Base-by-base conservation (phyloP, 2,329 filamentous ascomycete genomes). In the Colletotrichum sp. region DNA sequence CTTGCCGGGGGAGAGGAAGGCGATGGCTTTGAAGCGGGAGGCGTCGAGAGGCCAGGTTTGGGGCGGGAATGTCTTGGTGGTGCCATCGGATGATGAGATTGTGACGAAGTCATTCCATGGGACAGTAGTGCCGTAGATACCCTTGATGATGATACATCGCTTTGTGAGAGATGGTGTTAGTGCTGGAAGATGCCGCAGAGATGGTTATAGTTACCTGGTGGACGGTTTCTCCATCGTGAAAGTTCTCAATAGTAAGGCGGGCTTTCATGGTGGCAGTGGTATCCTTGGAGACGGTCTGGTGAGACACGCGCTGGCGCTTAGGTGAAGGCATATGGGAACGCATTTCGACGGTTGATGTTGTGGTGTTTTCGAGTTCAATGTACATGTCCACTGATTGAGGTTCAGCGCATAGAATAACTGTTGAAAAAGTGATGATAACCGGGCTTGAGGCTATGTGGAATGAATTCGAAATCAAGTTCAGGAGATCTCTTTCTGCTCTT, bases 141-240 rank as follows among this genome's bases (percentile, higher is more conserved):
- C 73, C 12, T 76, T 67, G 24, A 74, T 65, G 6, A 76, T 72
- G 13, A 76, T 26, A 18, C 74, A 74, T 15, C 74, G 74, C 66
- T 76, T 24, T n/a, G 2, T 18, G 24, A 60, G n/a, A 18, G 28
- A 32, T 12, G 16, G 26, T 8, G 22, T 48, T 7, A 63, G 36
- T n/a, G n/a, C 6, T 44, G 22, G 16, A 15, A 34, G 4, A 12
- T 6, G 8, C 5, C 22, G 8, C 28, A 16, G 9, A 5, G 22
- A 5, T 8, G 24, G 3, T 16, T 6, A 12, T 2, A 55, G 8
- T 72, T 22, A 73, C 70, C 74, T 74, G 74, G 3, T 70, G 60
- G 3, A 74, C 60, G 12, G 71, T 74, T 55, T 76, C 59, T 10
- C 65, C 52, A 28, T 76, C 64, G 2, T 48, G 9, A 16, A 69